Percentiles rank a stretch among this genome's conserved stretches.
These are phyloP conservation scores for Dimocarpus longan DNA, from an alignment of 345 rosid species.

Conservation along the genomic window DNA sequence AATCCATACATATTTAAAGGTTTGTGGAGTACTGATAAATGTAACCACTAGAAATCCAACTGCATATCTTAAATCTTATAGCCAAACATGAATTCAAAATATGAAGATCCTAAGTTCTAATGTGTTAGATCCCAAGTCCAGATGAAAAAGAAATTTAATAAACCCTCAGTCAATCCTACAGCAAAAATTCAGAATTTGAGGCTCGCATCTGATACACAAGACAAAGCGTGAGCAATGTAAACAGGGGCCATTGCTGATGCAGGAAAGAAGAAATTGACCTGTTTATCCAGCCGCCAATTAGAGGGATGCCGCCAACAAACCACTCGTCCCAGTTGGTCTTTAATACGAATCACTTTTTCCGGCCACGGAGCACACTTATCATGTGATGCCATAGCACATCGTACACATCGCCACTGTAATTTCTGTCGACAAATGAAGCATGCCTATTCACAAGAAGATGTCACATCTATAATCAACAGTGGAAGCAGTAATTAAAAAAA, in stretches of 20 bases:
- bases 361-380: constrained; percentile 86
- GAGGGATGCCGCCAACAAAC: constrained; percentile 93
- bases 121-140: neutral
- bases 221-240: neutral
- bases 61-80: neutral
- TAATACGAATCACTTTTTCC: constrained; percentile 55
- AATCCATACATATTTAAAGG: neutral
- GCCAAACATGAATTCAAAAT: neutral
- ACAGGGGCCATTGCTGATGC: constrained; percentile 19
- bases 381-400: constrained; percentile 72
- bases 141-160: neutral
- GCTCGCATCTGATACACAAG: neutral
- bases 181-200: neutral
- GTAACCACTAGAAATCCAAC: neutral
- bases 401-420: constrained; percentile 67
- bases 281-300: constrained; percentile 63
- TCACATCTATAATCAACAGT: constrained; percentile 12
- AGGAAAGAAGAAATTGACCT: constrained; percentile 78
- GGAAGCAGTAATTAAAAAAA: neutral
- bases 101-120: neutral
- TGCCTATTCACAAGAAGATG: constrained; percentile 43
- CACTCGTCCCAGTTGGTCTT: constrained; percentile 59
- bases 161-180: neutral
- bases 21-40: neutral
- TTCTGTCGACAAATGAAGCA: constrained; percentile 79